Conservation (phyloP, 2,329 filamentous ascomycete genomes). For the Cladophialophora psammophila region DNA sequence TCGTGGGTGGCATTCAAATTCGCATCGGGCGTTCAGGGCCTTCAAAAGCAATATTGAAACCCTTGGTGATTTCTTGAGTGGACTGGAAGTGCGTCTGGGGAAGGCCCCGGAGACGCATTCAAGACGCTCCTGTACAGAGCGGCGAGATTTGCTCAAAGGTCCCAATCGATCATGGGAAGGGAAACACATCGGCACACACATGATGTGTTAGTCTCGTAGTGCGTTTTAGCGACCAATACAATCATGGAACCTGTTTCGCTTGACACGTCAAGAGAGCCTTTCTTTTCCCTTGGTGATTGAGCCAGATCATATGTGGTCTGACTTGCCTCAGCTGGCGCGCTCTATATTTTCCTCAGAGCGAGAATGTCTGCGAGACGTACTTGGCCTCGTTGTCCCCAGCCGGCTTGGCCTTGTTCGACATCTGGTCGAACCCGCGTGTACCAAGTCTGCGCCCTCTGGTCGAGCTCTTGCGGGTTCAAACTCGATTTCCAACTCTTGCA, state of each 20-base stretch:
- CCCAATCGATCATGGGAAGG: neutral
- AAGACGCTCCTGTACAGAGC: neutral
- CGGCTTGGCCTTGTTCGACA: slow-evolving; percentile 74
- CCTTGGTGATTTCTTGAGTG: neutral
- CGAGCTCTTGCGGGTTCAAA: slow-evolving; percentile 70
- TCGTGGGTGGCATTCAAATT: neutral
- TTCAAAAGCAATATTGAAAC: neutral
- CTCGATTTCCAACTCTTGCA: slow-evolving; percentile 76
- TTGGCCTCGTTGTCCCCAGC: slow-evolving; percentile 83
- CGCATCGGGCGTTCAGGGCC: neutral
- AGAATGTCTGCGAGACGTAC: slow-evolving; percentile 73
- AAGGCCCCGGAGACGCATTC: neutral
- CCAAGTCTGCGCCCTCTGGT: slow-evolving; percentile 81
- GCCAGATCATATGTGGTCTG: neutral
- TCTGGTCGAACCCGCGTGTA: slow-evolving; percentile 79
- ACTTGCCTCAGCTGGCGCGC: neutral
- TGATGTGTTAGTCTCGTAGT: neutral
- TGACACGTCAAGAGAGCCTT: neutral
- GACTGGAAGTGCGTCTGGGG: neutral
- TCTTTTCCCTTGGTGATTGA: neutral
- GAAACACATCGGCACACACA: neutral
- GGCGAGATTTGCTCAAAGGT: neutral
- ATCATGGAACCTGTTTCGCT: neutral
- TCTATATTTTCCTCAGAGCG: slow-evolving; percentile 57
- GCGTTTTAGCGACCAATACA: neutral